Percentiles rank a stretch among this genome's conserved stretches.
phyloP scores from a whole-genome alignment of 345 rosid species.

The Salix dunnii region DNA sequence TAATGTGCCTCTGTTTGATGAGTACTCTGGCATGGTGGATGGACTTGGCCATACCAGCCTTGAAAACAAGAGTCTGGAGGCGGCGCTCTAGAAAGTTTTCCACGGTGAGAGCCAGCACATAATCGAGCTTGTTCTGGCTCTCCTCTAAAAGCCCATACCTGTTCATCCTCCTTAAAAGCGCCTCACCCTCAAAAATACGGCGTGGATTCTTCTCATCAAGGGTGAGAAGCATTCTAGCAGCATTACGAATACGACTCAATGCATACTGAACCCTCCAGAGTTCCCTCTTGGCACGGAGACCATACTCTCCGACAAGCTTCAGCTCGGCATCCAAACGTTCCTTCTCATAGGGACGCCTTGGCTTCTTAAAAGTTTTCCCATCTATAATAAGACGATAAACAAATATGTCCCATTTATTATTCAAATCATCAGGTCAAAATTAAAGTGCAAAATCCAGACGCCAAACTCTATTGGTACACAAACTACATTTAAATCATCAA shows the following conservation, averaged over 20 bases:
- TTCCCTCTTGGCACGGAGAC: conserved; percentile 63
- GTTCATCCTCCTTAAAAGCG: conserved; percentile 58
- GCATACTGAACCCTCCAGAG: conserved; percentile 66
- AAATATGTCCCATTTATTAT: background rate
- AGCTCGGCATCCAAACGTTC: conserved; percentile 64
- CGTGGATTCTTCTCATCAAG: conserved; percentile 59
- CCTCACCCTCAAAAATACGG: conserved; percentile 64
- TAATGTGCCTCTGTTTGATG: conserved; percentile 67
- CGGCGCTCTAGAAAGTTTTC: conserved; percentile 73
- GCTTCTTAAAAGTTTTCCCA: conserved; percentile 63
- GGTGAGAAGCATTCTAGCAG: conserved; percentile 56
- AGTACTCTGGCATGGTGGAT: conserved; percentile 69
- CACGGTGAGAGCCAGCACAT: conserved; percentile 63
- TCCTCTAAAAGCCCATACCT: conserved; percentile 60
- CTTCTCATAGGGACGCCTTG: conserved; percentile 63
- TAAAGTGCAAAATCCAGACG: background rate
- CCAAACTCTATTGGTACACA: too few species aligned
- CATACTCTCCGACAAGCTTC: conserved; percentile 64
- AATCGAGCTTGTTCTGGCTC: conserved; percentile 77
- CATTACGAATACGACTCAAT: conserved; percentile 58
- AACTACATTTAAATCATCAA: too few species aligned
- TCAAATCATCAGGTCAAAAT: background rate
- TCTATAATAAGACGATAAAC: conserved; percentile 21
- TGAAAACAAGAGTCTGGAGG: conserved; percentile 59
- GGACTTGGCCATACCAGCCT: conserved; percentile 70